Conservation (phyloP, 2,329 filamentous ascomycete genomes). For the Mycosphaerelloides madeirae region DNA sequence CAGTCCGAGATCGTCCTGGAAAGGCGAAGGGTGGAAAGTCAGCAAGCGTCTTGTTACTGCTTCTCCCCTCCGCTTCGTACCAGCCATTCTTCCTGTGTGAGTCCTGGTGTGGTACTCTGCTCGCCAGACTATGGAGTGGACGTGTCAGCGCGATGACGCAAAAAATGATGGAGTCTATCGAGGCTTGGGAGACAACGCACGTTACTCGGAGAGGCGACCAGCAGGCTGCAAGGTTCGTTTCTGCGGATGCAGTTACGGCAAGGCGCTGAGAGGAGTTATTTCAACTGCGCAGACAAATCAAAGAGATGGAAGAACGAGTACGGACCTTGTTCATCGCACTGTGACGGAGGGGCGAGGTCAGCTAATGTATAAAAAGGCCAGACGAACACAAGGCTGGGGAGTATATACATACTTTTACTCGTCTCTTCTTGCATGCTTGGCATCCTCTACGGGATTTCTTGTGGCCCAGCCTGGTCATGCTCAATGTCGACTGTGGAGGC, state of each 20-base stretch:
- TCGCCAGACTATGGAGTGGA: conserved; percentile 1
- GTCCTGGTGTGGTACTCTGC: background rate
- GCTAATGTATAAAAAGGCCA: background rate
- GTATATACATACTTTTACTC: conserved; percentile 9
- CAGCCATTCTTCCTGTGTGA: conserved; percentile 12
- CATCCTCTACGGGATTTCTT: conserved; percentile 14
- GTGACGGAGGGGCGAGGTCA: background rate
- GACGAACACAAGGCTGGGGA: background rate
- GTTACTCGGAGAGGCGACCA: conserved; percentile 8
- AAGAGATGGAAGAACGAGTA: no score
- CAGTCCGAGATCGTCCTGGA: conserved; percentile 10
- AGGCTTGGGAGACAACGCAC: conserved; percentile 5
- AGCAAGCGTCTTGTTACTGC: no score
- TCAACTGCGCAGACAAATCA: no score
- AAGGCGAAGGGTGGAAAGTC: no score
- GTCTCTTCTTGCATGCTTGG: conserved; percentile 12
- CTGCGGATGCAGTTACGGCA: conserved; percentile 13
- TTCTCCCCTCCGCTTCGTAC: no score
- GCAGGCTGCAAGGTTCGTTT: conserved; percentile 12
- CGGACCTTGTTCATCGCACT: conserved; percentile 11
- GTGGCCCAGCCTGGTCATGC: conserved; percentile 12
- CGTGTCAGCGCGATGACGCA: background rate
- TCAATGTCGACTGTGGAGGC: background rate
- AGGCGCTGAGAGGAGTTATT: conserved; percentile 1
- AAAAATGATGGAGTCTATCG: background rate